These are phyloP conservation scores for Malus hybrid DNA, from an alignment of 331 rosid species.

Conservation along the genomic window DNA sequence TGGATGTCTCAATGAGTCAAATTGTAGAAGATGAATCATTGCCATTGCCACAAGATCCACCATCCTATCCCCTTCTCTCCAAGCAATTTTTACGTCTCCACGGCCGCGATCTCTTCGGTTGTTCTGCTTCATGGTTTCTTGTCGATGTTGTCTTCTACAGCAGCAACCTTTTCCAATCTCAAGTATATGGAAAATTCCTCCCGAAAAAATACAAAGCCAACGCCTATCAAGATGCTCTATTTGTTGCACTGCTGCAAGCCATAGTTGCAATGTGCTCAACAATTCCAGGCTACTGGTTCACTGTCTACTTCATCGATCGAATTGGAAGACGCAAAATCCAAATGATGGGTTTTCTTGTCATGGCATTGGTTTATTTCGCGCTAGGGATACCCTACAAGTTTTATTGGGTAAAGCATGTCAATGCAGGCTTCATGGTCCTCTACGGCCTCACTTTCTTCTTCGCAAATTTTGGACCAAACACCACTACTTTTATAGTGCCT, in stretches of 20 bases:
- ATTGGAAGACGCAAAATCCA: slow-evolving; percentile 61
- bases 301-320: slow-evolving; percentile 58
- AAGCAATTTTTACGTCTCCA: slow-evolving; percentile 43
- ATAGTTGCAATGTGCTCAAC: slow-evolving; percentile 47
- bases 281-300: slow-evolving; percentile 71
- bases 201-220: fast-evolving
- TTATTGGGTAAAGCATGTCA: slow-evolving; percentile 3
- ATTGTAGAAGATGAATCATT: slow-evolving; percentile 37
- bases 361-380: slow-evolving; percentile 42
- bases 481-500: slow-evolving; percentile 67
- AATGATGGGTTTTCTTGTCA: slow-evolving; percentile 47
- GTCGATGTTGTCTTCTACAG: slow-evolving; percentile 71
- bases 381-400: slow-evolving; percentile 50
- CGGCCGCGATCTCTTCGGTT: slow-evolving; percentile 59
- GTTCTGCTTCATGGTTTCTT: slow-evolving; percentile 48
- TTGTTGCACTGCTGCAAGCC: slow-evolving; percentile 48
- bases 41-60: background rate
- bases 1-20: slow-evolving; percentile 35
- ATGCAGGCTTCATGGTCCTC: slow-evolving; percentile 37
- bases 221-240: slow-evolving; percentile 29
- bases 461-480: slow-evolving; percentile 80
- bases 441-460: slow-evolving; percentile 74
- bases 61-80: slow-evolving; percentile 35
- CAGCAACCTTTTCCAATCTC: slow-evolving; percentile 59
- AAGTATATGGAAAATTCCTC: slow-evolving; percentile 28